Evolutionary conservation across 2,329 filamentous ascomycete genomes (phyloP).

Genomic region (Penicillium sp.): DNA sequence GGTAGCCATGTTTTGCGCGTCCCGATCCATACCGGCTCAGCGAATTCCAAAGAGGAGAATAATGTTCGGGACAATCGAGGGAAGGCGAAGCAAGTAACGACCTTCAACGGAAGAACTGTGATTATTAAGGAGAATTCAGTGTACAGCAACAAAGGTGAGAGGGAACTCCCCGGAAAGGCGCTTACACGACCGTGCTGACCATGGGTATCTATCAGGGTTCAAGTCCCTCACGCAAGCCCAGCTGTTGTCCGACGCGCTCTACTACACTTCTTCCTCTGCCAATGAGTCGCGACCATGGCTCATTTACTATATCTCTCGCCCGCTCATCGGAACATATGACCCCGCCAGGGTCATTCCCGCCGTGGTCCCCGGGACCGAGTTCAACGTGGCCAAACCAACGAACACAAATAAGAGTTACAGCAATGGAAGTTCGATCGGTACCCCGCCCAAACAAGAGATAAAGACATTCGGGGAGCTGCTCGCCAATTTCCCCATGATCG

Average conservation of each 20-base stretch:
- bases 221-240: slow-evolving; percentile 88
- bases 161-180: neutral
- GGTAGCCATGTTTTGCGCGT: slow-evolving; percentile 95
- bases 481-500: slow-evolving; percentile 91
- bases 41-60: slow-evolving; percentile 55
- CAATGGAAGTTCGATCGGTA: slow-evolving; percentile 36
- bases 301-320: slow-evolving; percentile 91
- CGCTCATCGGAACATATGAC: slow-evolving; percentile 81
- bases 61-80: slow-evolving; percentile 82
- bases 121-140: slow-evolving; percentile 91
- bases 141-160: slow-evolving; percentile 90
- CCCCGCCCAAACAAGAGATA: slow-evolving; percentile 77
- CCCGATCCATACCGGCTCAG: slow-evolving; percentile 55
- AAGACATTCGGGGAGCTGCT: slow-evolving; percentile 87
- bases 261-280: slow-evolving; percentile 87
- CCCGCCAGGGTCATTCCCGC: slow-evolving; percentile 71
- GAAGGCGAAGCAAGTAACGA: slow-evolving; percentile 92
- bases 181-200: slow-evolving; percentile 17
- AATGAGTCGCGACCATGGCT: slow-evolving; percentile 92
- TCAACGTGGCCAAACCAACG: slow-evolving; percentile 23
- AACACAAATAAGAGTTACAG: slow-evolving; percentile 21
- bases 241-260: slow-evolving; percentile 78
- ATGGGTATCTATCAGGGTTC: slow-evolving; percentile 64
- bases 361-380: slow-evolving; percentile 49
- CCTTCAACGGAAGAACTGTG: slow-evolving; percentile 87